Percentiles rank a stretch among this genome's conserved stretches.
These are phyloP conservation scores for Mycena albidolilacea DNA, from an alignment of 768 basidiomycete species.

Conservation along the genomic window DNA sequence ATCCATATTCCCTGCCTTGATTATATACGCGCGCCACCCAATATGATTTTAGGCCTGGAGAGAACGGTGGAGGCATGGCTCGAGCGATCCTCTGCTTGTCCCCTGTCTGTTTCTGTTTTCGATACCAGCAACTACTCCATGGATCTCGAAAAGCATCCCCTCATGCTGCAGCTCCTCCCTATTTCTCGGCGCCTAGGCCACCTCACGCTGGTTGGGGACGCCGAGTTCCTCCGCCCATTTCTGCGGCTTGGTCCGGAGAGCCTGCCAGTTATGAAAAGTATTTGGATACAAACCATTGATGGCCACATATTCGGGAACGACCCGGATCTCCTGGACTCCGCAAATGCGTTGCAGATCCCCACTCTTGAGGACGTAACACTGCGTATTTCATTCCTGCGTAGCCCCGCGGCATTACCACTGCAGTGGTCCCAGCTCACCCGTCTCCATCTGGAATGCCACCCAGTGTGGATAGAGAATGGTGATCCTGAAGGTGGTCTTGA, in stretches of 20 bases:
- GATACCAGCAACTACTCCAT: not conserved
- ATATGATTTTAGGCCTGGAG: not conserved
- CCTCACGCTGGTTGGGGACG: not conserved
- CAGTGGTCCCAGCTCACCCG: slow-evolving; percentile 2
- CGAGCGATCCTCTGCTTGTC: not conserved
- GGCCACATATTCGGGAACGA: not conserved
- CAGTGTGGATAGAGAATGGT: not conserved
- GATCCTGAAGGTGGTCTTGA: not conserved
- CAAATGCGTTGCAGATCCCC: not conserved
- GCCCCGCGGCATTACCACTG: not conserved
- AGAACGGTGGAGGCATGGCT: not conserved
- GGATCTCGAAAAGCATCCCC: not conserved
- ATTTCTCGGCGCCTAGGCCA: not conserved
- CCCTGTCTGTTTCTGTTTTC: not conserved
- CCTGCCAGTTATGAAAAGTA: not conserved
- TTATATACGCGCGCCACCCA: not conserved
- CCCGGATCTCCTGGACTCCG: not conserved
- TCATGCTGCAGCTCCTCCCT: not conserved
- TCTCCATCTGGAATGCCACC: not conserved
- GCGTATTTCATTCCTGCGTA: not conserved
- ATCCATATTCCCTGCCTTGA: slow-evolving; percentile 16
- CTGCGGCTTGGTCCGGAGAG: not conserved
- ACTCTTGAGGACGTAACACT: not conserved
- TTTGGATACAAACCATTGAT: not conserved
- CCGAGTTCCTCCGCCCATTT: not conserved